Evolutionary conservation across 1,284 basidiomycete species (phyloP).

Genomic region (Paramarasmius palmivorus): DNA sequence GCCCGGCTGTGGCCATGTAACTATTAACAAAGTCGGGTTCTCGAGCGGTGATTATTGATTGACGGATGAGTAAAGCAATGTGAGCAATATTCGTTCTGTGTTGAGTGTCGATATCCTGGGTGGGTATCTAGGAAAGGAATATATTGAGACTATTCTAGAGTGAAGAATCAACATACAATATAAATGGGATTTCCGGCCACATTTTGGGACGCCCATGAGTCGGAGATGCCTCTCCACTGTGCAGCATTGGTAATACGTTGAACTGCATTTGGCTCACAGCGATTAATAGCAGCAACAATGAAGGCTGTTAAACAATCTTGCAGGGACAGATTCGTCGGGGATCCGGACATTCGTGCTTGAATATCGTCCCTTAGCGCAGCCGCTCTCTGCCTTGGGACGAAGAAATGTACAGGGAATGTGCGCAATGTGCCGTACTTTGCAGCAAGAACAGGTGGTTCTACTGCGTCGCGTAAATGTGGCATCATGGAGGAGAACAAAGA

Average conservation of each 20-base stretch:
- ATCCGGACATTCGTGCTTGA: neutral
- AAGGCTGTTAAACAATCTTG: slow-evolving; percentile 36
- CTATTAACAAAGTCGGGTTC: slow-evolving; percentile 21
- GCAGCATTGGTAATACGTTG: slow-evolving; percentile 26
- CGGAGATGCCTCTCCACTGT: slow-evolving; percentile 27
- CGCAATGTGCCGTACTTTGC: slow-evolving; percentile 13
- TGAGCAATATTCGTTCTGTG: slow-evolving; percentile 12
- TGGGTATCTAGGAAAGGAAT: slow-evolving; percentile 17
- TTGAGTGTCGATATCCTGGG: slow-evolving; percentile 12
- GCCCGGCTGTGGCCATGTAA: slow-evolving; percentile 28
- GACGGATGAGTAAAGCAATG: slow-evolving; percentile 26
- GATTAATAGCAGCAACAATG: slow-evolving; percentile 24
- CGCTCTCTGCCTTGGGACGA: slow-evolving; percentile 17
- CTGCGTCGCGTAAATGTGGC: slow-evolving; percentile 20
- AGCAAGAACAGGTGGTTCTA: slow-evolving; percentile 17
- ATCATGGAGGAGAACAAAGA: slow-evolving; percentile 17
- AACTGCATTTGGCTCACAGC: slow-evolving; percentile 10
- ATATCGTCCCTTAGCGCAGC: slow-evolving; percentile 11
- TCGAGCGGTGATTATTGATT: slow-evolving; percentile 22
- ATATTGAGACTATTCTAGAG: neutral
- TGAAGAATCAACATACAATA: slow-evolving; percentile 23
- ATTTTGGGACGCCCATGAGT: slow-evolving; percentile 19
- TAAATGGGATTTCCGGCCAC: slow-evolving; percentile 28
- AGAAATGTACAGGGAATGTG: slow-evolving; percentile 21
- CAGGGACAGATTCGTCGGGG: slow-evolving; percentile 9